Evolutionary conservation across 306 rosid species (phyloP), one percentile per base, ranked within the genome.

Genomic region (Cyclanthera cordifolia): DNA sequence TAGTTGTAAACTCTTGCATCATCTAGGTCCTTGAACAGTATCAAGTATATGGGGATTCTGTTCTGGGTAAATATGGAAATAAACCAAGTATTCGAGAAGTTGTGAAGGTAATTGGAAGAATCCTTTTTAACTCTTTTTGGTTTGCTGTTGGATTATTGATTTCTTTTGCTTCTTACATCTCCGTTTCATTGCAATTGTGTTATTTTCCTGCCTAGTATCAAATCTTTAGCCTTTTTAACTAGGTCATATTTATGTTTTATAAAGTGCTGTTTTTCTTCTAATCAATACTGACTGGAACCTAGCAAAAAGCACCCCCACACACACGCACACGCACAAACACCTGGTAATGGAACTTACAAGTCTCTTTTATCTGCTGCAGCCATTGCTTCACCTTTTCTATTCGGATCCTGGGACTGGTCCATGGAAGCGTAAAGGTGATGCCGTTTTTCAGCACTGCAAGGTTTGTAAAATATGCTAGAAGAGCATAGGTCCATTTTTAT

Each of bases 401-500:
- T 54, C 88, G 5, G 95, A 83, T 73, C 88, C 95, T 70, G 90
- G 98, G 75, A 93, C 90, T 76, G 85, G 94, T 53, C 82, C 86
- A 48, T 93, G 98, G 98, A 93, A 93, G 80, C 96, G 98, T 77
- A 93, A 93, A 78, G 95, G 85, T 19, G 95, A 93, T 75, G 82
- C 90, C 25, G 96, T 95, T 67, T 65, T 87, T 76, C 85, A 55
- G 27, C 73, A 72, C 68, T 87, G 94, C 91, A 83, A 74, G 88
- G 98, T 93, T 86, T 53, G 53, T 53, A 23, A 53, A 64, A 23
- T 64, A 41, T 64, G 19, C 37, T 64, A 8, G 53, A 64, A 21
- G 20, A 43, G 69, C 41, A 7, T 37, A 60, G 16, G 66, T 39
- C 37, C 30, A 37, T 19, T 7, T 23, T 11, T n/a, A n/a, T n/a